A percentile compares a stretch with the other conserved stretches of the same genome.
phyloP scores from a whole-genome alignment of 2,329 filamentous ascomycete genomes.

The Alternaria triticimaculans region DNA sequence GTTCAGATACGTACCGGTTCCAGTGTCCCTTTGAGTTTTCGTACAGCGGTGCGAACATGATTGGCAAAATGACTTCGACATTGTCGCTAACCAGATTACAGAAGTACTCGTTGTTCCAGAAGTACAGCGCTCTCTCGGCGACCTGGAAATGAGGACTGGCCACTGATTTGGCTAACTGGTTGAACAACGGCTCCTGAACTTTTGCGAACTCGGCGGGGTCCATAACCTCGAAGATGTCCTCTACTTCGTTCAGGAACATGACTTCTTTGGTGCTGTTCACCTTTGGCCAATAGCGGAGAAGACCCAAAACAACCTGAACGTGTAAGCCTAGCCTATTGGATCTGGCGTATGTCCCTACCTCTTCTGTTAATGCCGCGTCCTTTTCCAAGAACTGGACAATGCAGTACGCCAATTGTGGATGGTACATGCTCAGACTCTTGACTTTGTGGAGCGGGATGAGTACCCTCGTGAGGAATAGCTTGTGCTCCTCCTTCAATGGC shows the following conservation, averaged over 20 bases:
- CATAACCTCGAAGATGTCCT: constrained; percentile 99
- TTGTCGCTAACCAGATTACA: constrained; percentile 99
- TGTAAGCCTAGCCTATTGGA: constrained; percentile 21
- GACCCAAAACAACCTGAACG: constrained; percentile 82
- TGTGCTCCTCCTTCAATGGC: constrained; percentile 97
- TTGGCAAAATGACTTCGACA: constrained; percentile 95
- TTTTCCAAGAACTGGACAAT: constrained; percentile 99
- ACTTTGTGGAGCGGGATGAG: constrained; percentile 95
- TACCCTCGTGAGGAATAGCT: constrained; percentile 93
- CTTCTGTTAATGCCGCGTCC: constrained; percentile 94
- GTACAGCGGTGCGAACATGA: constrained; percentile 98
- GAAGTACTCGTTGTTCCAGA: constrained; percentile 99
- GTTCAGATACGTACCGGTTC: constrained; percentile 75
- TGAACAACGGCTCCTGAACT: constrained; percentile 96
- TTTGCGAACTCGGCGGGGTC: constrained; percentile 98
- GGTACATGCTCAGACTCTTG: constrained; percentile 99
- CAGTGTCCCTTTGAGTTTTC: constrained; percentile 99
- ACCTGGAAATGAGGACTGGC: constrained; percentile 99
- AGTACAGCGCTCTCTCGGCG: constrained; percentile 94
- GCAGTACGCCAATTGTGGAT: constrained; percentile 96
- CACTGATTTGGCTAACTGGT: constrained; percentile 96
- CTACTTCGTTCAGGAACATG: constrained; percentile 99
- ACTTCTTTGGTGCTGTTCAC: constrained; percentile 99
- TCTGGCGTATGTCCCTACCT: constrained; percentile 63
- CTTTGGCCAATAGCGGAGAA: constrained; percentile 98